These are phyloP conservation scores for Murraya koenigii DNA, from an alignment of 345 rosid species.

Conservation along the genomic window DNA sequence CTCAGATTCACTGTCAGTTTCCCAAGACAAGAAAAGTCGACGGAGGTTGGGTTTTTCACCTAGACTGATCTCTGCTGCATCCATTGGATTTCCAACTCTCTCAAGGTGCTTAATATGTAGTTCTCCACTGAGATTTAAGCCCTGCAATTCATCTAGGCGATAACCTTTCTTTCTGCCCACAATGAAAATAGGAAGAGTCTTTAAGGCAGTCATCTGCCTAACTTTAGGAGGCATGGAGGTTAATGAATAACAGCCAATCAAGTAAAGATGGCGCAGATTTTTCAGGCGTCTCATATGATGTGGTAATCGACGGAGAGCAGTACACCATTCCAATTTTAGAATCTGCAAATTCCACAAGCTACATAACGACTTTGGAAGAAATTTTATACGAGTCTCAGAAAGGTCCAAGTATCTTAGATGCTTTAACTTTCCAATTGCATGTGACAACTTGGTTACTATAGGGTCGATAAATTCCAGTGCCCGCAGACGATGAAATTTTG, in stretches of 20 bases:
- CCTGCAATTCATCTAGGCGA: neutral
- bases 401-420: constrained; percentile 5
- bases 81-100: neutral
- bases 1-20: neutral
- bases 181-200: neutral
- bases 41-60: neutral
- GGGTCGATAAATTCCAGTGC: fast-evolving
- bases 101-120: neutral
- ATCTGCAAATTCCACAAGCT: constrained; percentile 8
- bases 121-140: neutral
- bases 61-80: neutral
- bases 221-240: neutral
- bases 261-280: neutral
- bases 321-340: neutral
- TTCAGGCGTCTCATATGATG: neutral
- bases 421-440: neutral
- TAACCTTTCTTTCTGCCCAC: neutral
- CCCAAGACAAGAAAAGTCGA: neutral
- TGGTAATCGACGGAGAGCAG: neutral
- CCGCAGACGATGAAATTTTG: neutral
- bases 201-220: constrained; percentile 5
- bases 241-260: neutral
- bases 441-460: neutral
- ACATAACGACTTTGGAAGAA: neutral
- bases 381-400: neutral